Base-by-base conservation (phyloP, 306 rosid species). In the Aeschynomene evenia region DNA sequence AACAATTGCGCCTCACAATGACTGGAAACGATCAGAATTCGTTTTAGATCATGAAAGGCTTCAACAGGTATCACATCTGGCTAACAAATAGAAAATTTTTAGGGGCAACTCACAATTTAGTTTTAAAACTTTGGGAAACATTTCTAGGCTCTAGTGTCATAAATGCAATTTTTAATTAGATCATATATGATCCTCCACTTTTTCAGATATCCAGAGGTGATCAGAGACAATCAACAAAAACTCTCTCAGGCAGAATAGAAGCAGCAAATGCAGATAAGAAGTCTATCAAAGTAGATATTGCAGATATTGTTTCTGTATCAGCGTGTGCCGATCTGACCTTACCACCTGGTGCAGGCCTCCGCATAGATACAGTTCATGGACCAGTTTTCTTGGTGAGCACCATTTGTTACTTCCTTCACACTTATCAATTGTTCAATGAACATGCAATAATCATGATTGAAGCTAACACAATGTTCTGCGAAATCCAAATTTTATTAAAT, bases 271-370 rank as follows among this genome's bases (percentile, higher is more conserved):
- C 37, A n/a, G 96, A 88, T 65, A 85, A 78, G 84, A 83, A 76
- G 82, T 80, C 75, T 65, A 52, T 91, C 82, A 89, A 81, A 94
- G 84, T 91, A 64, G 87, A 89, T n/a, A 77, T 94, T 74, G 92
- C 91, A 9, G 96, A 94, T 70, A 94, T 94, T 31, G 76, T 91
- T 70, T 94, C 97, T 56, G 97, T 94, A 26, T 87, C 99, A 57
- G 84, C 99, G 34, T 91, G 92, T 77, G 96, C 97, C 24, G 97
- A 94, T 88, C 85, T 94, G 76, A 94, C 97, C 74, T 85, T 94
- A 78, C 97, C 96, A 24, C 95, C 96, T 15, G 99, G 97, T 81
- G 96, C 99, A 4, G 99, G 99, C 66, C 99, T 94, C 71, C 89
- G 89, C 86, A 84, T 94, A 63, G 89, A 89, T 82, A 91, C 96